Conservation (phyloP, 768 basidiomycete species). For the Agaricus sinodeliciosus region DNA sequence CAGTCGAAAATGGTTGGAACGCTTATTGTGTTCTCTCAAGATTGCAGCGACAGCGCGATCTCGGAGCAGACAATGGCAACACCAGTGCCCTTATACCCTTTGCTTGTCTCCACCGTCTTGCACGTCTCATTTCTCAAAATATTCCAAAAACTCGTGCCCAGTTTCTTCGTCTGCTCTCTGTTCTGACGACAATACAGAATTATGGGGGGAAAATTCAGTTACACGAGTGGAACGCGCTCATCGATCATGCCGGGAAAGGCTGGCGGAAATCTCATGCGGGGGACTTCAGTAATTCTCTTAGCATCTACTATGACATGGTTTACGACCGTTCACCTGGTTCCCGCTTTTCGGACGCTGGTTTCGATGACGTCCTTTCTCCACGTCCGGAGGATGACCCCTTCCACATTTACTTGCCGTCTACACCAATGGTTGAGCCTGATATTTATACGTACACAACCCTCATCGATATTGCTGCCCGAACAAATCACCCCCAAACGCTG, state of each 20-base stretch:
- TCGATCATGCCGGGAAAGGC: constrained; percentile 61
- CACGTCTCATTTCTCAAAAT: constrained; percentile 47
- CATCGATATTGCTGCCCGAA: constrained; percentile 54
- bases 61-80: constrained; percentile 15
- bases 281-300: constrained; percentile 56
- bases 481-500: constrained; percentile 31
- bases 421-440: constrained; percentile 41
- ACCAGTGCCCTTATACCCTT: constrained; percentile 26
- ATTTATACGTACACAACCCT: constrained; percentile 66
- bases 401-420: constrained; percentile 2
- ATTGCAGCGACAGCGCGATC: constrained; percentile 14
- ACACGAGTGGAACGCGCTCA: constrained; percentile 76
- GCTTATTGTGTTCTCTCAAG: constrained; percentile 32
- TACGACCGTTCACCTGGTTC: constrained; percentile 35
- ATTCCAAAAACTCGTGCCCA: constrained; percentile 50
- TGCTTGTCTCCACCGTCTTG: constrained; percentile 54
- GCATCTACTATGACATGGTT: constrained; percentile 58
- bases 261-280: constrained; percentile 49
- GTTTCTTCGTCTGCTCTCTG: constrained; percentile 64
- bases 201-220: constrained; percentile 47
- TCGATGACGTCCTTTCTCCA: constrained; percentile 5
- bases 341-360: constrained; percentile 9
- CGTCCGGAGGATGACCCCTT: not conserved
- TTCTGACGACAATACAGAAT: constrained; percentile 49
- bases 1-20: constrained; percentile 30